Evolutionary conservation across 2,329 filamentous ascomycete genomes (phyloP), one percentile per base, ranked within the genome.

Genomic region (Phialophora expanda): DNA sequence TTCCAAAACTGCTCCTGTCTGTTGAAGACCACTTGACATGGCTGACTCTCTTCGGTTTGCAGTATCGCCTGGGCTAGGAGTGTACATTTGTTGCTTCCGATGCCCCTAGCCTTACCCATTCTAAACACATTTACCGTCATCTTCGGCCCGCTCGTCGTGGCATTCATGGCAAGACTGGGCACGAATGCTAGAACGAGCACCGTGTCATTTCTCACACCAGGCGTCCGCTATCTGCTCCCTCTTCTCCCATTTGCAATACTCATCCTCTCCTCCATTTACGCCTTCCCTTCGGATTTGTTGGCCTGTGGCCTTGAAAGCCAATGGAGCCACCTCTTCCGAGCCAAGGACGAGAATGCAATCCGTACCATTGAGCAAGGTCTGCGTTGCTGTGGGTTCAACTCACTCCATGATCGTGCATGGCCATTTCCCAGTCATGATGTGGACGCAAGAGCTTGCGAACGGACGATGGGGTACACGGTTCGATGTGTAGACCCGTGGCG

Each of bases 341-440:
- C 66, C 14, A 76, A 77, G 59, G 66, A 78, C 38, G 71, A 72
- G 4, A 60, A 67, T 2, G 71, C 73, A 6, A 75, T 78, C 44
- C 74, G 77, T 22, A 55, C 72, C 1, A 77, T 78, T 58, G 76
- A 79, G 61, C 74, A 75, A 54, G 61, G 62, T 3, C 68, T 77
- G 26, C 75, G 69, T 46, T 78, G 77, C 57, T 79, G 77, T 48
- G 77, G 77, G 1, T 67, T 76, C 8, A 70, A 76, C 38, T 78
- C 76, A 48, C 70, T 74, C n/a, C 75, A 70, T 62, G 77, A 79
- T 58, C 69, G 75, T 17, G 75, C 77, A 2, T 79, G 77, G 77
- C 77, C 77, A 1, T 78, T 79, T 65, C 78, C 77, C 51, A 74
- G 76, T 34, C 63, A 60, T 0, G 64, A 60, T 7, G 70, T 77